Evolutionary conservation across 345 rosid species (phyloP).

Genomic region (Brassica incana): DNA sequence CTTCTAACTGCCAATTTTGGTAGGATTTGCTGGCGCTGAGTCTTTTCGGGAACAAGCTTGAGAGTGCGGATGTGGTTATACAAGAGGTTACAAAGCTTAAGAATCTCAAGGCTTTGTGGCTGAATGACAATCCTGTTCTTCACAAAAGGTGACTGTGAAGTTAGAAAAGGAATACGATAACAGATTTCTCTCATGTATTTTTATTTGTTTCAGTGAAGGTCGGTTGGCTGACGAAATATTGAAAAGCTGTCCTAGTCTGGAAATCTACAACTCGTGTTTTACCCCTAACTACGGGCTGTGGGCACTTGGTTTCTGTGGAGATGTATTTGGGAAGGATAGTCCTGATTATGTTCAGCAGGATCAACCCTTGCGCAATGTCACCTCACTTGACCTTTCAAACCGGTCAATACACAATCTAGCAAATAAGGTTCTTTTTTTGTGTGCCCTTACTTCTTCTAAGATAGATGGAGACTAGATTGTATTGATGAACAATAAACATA

Average conservation of each 20-base stretch:
- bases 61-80: slow-evolving; percentile 50
- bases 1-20: slow-evolving; percentile 26
- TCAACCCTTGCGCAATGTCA: slow-evolving; percentile 53
- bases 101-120: slow-evolving; percentile 78
- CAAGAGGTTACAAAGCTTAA: slow-evolving; percentile 67
- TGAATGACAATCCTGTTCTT: slow-evolving; percentile 72
- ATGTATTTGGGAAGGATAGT: slow-evolving; percentile 60
- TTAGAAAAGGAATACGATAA: not conserved
- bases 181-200: slow-evolving; percentile 20
- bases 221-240: slow-evolving; percentile 51
- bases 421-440: slow-evolving; percentile 56
- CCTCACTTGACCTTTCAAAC: slow-evolving; percentile 74
- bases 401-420: slow-evolving; percentile 63
- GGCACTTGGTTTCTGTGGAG: slow-evolving; percentile 92
- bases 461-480: not conserved
- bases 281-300: slow-evolving; percentile 68
- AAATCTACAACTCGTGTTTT: slow-evolving; percentile 76
- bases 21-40: slow-evolving; percentile 87
- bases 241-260: slow-evolving; percentile 63
- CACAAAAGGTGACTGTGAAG: slow-evolving; percentile 51
- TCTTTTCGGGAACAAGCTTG: slow-evolving; percentile 71
- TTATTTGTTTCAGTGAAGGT: slow-evolving; percentile 49
- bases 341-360: slow-evolving; percentile 49
- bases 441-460: not conserved
- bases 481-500: not conserved